These are phyloP conservation scores for Cyberlindnera euphorbiae DNA, from an alignment of 805 yeast species.

Conservation along the genomic window DNA sequence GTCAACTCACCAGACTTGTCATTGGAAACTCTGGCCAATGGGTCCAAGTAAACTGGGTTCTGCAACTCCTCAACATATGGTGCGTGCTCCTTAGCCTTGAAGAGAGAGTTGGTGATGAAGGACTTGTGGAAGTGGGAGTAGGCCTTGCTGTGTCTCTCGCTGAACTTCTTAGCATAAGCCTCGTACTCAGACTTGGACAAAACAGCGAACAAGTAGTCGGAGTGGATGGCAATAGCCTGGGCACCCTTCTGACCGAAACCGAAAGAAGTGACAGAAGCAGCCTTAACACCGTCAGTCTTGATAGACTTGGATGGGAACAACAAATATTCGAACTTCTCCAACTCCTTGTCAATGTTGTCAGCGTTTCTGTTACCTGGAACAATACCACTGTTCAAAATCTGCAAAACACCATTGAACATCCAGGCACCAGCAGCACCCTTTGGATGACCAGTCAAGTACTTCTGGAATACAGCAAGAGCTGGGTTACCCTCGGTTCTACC, in stretches of 20 bases:
- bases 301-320: constrained; percentile 91
- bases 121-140: constrained; percentile 96
- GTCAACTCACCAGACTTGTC: constrained; percentile 38
- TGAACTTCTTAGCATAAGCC: constrained; percentile 65
- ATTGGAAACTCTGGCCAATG: constrained; percentile 59
- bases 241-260: constrained; percentile 99
- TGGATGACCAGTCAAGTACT: constrained; percentile 98
- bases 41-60: constrained; percentile 89
- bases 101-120: constrained; percentile 83
- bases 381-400: constrained; percentile 84
- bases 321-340: constrained; percentile 82
- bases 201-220: constrained; percentile 88
- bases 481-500: constrained; percentile 99
- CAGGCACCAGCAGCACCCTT: constrained; percentile 99
- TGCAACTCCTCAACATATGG: constrained; percentile 91
- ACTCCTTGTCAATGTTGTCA: constrained; percentile 82
- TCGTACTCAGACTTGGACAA: constrained; percentile 69
- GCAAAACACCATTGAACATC: constrained; percentile 99
- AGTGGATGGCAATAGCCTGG: constrained; percentile 85
- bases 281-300: constrained; percentile 96
- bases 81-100: constrained; percentile 87
- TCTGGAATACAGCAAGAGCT: constrained; percentile 96
- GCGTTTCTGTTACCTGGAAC: constrained; percentile 99
- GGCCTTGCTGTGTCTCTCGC: constrained; percentile 79
- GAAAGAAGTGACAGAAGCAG: constrained; percentile 93